phyloP scores from a whole-genome alignment of 148 eudicot species.

The Fagopyrum homotropicum region DNA sequence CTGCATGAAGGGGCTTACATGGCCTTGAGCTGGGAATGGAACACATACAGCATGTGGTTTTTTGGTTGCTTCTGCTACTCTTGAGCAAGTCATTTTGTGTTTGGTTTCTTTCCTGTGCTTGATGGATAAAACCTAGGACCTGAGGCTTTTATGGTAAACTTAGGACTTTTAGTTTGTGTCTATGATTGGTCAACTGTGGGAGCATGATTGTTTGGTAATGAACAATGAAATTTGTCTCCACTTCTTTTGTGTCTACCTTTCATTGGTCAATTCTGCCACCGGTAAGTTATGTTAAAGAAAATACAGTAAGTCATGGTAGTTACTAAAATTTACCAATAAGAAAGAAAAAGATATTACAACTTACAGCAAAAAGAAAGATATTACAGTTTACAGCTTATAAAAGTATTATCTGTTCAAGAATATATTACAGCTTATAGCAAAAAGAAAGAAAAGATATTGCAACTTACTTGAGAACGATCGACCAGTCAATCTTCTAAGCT shows the following conservation, averaged over 20 bases:
- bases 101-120: background rate
- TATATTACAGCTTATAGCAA: background rate
- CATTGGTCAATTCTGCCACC: no score
- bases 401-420: constrained; percentile 8
- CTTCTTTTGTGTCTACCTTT: no score
- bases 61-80: background rate
- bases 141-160: no score
- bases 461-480: background rate
- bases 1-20: constrained; percentile 28
- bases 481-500: background rate
- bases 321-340: no score
- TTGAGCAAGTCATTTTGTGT: background rate
- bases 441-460: background rate
- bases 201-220: no score
- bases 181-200: no score
- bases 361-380: no score
- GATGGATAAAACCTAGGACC: background rate
- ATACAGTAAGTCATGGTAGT: no score
- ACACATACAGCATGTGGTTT: constrained; percentile 25
- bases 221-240: no score
- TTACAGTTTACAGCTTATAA: background rate
- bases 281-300: no score
- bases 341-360: no score
- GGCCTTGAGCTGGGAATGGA: constrained; percentile 33
- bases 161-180: no score